Conservation (phyloP, 345 rosid genomes). For the Chamaenerion angustifolium region DNA sequence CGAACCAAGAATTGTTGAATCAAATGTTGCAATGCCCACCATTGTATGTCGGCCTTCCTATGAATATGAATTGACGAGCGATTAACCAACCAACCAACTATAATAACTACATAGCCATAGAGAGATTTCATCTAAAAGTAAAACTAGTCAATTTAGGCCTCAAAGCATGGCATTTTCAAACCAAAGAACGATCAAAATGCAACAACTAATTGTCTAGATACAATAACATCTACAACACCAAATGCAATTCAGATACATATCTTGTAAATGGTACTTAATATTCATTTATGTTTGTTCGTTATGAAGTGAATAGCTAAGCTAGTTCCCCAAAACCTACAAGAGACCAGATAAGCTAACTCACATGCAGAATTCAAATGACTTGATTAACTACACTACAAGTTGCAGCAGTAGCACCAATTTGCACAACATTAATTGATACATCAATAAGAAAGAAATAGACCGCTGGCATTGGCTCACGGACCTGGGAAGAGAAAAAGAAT, state of each 20-base stretch:
- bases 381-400: conserved; percentile 91
- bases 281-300: too few species aligned
- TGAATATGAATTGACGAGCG: not conserved
- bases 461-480: conserved; percentile 98
- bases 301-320: too few species aligned
- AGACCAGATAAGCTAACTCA: conserved; percentile 21
- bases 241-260: not conserved
- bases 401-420: conserved; percentile 95
- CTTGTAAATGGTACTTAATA: not conserved
- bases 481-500: conserved; percentile 26
- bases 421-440: conserved; percentile 89
- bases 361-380: conserved; percentile 89
- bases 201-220: not conserved
- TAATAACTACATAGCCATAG: too few species aligned
- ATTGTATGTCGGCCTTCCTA: conserved; percentile 97
- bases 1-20: conserved; percentile 39
- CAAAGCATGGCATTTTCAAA: too few species aligned
- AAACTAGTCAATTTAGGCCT: too few species aligned
- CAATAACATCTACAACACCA: conserved; percentile 1
- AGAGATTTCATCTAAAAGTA: too few species aligned
- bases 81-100: too few species aligned
- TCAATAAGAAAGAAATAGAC: conserved; percentile 89
- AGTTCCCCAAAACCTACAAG: too few species aligned
- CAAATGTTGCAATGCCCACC: conserved; percentile 97
- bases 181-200: too few species aligned